Base-by-base conservation (phyloP, 2,329 filamentous ascomycete species). In the Ophiocordyceps camponoti-floridani region DNA sequence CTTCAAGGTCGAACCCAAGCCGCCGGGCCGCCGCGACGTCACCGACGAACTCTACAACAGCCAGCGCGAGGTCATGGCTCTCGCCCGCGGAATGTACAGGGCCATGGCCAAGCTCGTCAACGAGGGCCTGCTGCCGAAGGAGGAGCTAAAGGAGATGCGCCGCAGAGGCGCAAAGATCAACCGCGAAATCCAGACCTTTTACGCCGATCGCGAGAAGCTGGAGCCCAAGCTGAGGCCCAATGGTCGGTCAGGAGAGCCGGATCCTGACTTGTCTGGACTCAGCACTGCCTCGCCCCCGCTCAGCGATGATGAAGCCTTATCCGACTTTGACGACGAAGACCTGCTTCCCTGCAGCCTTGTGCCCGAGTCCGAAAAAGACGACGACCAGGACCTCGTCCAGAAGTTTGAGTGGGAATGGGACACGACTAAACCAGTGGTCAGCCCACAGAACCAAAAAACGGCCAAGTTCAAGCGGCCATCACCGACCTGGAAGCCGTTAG, bases 51-150 rank as follows among this genome's bases (percentile, higher is more conserved):
- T 53, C 8, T 61, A 62, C 48, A 64, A 62, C 4, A 48, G 56
- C 37, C 55, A 61, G 48, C 57, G 61, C 23, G 68, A 70, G 48
- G 58, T 67, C 43, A 60, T 68, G 35, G 62, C 64, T 31, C 58
- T 69, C 43, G 66, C 63, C 2, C 63, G 67, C 33, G 58, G 60
- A 45, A 68, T 72, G 64, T 63, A 67, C 48, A 57, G 62, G 27
- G 61, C 64, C 14, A 62, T 62, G 33, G 67, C 68, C 56, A 65
- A 64, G 53, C 57, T 71, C 31, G 48, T 63, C 43, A 53, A 60
- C 23, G 63, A 70, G 47, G 46, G 52, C 37, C 60, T 69, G 59
- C 55, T 66, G 1, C 53, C 59, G 16, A 56, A 56, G 4, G 49
- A 54, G 9, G 54, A 63, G 26, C 49, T 62, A 27, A 51, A 55